A percentile compares a stretch with the other conserved stretches of the same genome.
These are phyloP conservation scores for Tolypocladium nubicola DNA, from an alignment of 2,329 filamentous ascomycete genomes.

Conservation along the genomic window DNA sequence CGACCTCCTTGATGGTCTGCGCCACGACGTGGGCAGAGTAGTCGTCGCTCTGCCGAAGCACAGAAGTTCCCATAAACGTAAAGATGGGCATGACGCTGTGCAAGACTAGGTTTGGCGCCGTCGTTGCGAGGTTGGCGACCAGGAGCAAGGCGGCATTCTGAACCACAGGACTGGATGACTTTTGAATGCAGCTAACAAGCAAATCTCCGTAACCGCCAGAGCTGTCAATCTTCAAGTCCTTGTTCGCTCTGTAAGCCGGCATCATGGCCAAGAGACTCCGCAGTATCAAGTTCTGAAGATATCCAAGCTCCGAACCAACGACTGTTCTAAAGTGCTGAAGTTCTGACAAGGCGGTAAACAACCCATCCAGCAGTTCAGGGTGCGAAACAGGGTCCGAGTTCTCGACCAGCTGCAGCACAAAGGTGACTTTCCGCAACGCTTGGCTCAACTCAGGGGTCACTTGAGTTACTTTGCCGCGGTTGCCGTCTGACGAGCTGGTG, in stretches of 20 bases:
- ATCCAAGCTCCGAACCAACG: constrained; percentile 77
- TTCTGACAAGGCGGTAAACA: constrained; percentile 81
- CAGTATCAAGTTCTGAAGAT: constrained; percentile 77
- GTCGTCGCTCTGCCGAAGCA: constrained; percentile 86
- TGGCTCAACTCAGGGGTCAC: constrained; percentile 55
- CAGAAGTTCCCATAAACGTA: constrained; percentile 91
- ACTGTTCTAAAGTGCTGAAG: constrained; percentile 76
- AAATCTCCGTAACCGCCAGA: constrained; percentile 78
- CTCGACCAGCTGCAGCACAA: constrained; percentile 83
- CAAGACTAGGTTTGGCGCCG: constrained; percentile 81
- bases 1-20: constrained; percentile 86
- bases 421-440: constrained; percentile 66
- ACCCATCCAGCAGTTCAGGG: constrained; percentile 61
- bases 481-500: constrained; percentile 61
- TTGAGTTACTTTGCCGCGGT: constrained; percentile 47
- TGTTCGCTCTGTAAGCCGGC: constrained; percentile 57
- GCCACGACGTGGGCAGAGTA: constrained; percentile 95
- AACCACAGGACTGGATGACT: constrained; percentile 82
- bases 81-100: constrained; percentile 99
- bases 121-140: constrained; percentile 75
- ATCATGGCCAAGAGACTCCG: constrained; percentile 77
- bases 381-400: constrained; percentile 65
- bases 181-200: constrained; percentile 88
- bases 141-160: constrained; percentile 85
- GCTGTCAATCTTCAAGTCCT: constrained; percentile 57